Evolutionary conservation across 2,329 filamentous ascomycete species (phyloP), one percentile per base, ranked within the genome.

Genomic region (Bipolaris cookei): DNA sequence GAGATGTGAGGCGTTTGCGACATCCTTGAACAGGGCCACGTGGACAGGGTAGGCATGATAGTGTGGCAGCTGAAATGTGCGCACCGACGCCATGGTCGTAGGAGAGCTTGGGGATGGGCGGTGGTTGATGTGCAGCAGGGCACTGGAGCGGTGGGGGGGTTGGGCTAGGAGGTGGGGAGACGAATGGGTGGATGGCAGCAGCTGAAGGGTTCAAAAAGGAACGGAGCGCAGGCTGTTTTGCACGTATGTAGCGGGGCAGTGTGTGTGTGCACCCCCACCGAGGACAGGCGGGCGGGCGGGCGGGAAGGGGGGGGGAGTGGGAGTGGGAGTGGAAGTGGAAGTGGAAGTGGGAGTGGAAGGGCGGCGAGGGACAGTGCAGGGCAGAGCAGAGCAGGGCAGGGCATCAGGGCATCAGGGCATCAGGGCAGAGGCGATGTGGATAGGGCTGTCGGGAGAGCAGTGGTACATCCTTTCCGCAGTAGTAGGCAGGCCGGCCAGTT

Each of bases 1-100:
- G 41, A 99, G 82, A 70, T 89, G 92, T 0, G 84, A 78, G 10
- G 92, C 85, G 75, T 99, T 99, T 60, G 84, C 75, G 54, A 98
- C 86, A 73, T 91, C 80, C 20, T 81, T 84, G 80, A 95, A 97
- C 30, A 97, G 80, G 41, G 86, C 88, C 47, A 91, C 79, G 76
- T 95, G 88, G 28, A 97, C 81, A 6, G 85, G 82, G 73, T 92
- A 82, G 6, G 81, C 70, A 1, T 91, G 90, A 41, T 96, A 80
- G 75, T 97, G 92, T 58, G 95, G 88, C 32, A 98, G 83, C 41
- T 81, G 71, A 54, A 96, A 78, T 2, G 85, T 87, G 77, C 92
- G 86, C 69, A 94, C 79, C 35, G 74, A 74, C 45, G 79, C 72
- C 81, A 84, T 85, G 59, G 42, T 43, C 32, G 28, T 30, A 30